These are phyloP conservation scores for Hygrophorus russula DNA, from an alignment of 768 basidiomycete species.

Conservation along the genomic window DNA sequence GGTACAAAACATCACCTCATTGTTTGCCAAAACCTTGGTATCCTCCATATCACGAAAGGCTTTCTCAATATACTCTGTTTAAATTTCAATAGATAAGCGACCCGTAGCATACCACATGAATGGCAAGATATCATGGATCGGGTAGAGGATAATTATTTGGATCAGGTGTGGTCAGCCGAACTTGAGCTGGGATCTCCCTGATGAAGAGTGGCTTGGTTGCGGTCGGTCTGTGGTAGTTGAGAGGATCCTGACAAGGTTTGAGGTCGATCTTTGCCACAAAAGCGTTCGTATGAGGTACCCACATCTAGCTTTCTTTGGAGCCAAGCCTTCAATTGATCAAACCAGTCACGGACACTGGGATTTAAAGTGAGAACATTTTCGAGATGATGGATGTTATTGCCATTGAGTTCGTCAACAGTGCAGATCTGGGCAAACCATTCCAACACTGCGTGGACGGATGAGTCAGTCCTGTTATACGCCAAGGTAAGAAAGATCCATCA, in stretches of 20 bases:
- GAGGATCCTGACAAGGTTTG: too few relatives aligned
- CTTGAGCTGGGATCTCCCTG: background rate
- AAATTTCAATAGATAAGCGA: slow-evolving; percentile 5
- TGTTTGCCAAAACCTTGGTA: slow-evolving; percentile 3
- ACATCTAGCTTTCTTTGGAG: slow-evolving; percentile 10
- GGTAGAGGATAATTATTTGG: background rate
- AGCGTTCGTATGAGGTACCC: background rate
- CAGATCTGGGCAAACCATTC: slow-evolving; percentile 15
- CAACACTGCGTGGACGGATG: slow-evolving; percentile 16
- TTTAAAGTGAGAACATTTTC: slow-evolving; percentile 21
- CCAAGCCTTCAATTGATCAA: slow-evolving; percentile 19
- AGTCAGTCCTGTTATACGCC: slow-evolving; percentile 12
- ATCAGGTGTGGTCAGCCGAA: background rate
- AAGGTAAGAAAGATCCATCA: slow-evolving; percentile 4
- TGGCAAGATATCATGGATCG: slow-evolving; percentile 1
- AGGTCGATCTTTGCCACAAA: too few relatives aligned
- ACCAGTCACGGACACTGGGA: slow-evolving; percentile 10
- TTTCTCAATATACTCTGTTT: slow-evolving; percentile 1
- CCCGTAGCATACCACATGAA: slow-evolving; percentile 6
- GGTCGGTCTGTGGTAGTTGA: slow-evolving; percentile 2
- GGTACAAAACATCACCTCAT: background rate
- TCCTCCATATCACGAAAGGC: slow-evolving; percentile 1
- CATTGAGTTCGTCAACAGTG: slow-evolving; percentile 16
- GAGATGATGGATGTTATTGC: slow-evolving; percentile 18
- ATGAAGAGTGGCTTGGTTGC: background rate